Base-by-base conservation (phyloP, 805 yeast species). In the Cyberlindnera suaveolens region DNA sequence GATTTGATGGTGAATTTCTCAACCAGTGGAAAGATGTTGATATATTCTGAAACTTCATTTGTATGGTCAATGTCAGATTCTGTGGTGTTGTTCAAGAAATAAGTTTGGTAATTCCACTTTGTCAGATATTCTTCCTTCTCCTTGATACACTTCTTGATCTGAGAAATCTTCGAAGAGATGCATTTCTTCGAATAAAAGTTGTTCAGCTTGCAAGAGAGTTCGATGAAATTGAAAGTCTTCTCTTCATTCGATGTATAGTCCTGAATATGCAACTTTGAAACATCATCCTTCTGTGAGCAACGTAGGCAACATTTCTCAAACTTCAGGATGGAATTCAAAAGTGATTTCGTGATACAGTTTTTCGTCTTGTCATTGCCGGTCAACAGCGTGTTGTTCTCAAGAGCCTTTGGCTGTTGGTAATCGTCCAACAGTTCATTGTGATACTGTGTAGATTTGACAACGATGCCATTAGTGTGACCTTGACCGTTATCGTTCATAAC, bases 11-110 rank as follows among this genome's bases (percentile, higher is more conserved):
- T 91, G 60, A 87, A 91, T 61, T 85, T 81, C 62, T 91, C 99
- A 32, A 91, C 97, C 51, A 91, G 65, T 9, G 96, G 96, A 66
- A 93, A 91, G 23, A 91, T 66, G 60, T 91, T 88, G 26, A 81
- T 31, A 11, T n/a, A n/a, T 8, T 38, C 34, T 29, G 23, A 17
- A 16, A 30, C 16, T 3, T 31, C 30, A 17, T 14, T 18, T 4
- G 34, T 13, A 31, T 31, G 40, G 19, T 30, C 34, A 15, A 36
- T 9, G 33, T 37, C 36, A 4, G 23, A 23, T 6, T 36, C 13
- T 5, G 10, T 6, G n/a, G 31, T 10, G 34, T 26, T 34, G 9
- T 20, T 58, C 13, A 32, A 56, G 26, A 62, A 57, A 60, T 75
- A 68, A 1, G 61, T 62, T 18, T 66, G 63, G 50, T 75, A 75